Base-by-base conservation (phyloP, 2,329 filamentous ascomycete genomes). In the Botryosphaeria agaves region DNA sequence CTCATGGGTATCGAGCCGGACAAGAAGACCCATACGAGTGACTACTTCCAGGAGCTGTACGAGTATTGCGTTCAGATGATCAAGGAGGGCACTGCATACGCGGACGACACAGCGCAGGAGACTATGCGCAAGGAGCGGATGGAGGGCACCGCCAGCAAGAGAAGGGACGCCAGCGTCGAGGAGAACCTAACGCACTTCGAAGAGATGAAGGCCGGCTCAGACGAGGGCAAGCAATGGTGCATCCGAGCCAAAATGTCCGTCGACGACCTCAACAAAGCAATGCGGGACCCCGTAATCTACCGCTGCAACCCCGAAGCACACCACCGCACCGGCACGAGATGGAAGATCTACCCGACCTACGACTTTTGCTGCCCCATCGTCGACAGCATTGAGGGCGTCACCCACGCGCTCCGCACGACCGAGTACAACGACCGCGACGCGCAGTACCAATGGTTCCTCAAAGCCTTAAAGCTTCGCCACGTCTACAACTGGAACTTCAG, bases 201-300 rank as follows among this genome's bases (percentile, higher is more conserved):
- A 47, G 80, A 89, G 63, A 98, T 98, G 89, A 92, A 85, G 64
- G 67, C 69, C 33, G 85, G 78, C 26, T 77, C 73, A 3, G 69
- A 77, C 29, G 75, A 85, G 52, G 89, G 89, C 35, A 57, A 73
- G 29, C 72, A 68, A 48, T 85, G 87, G 72, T 94, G 83, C 58
- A 91, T 98, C 41, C 79, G 89, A 36, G 89, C 89, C 34, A 94
- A 91, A 65, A 81, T 95, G 43, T 87, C 82, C 1, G 72, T 80
- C 42, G 81, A 92, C 53, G 79, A 89, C 57, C 79, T 79, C 40
- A 95, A 98, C 64, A 92, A 92, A 58, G 83, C 89, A 31, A 76
- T 95, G 70, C 72, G 89, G 40, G 89, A 98, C 53, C 89, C 89
- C 8, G 85, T 95, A 55, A 91, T 98, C 53, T 95, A 94, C 66